Base-by-base conservation (phyloP, 306 rosid species). In the Medicago ruthenica region DNA sequence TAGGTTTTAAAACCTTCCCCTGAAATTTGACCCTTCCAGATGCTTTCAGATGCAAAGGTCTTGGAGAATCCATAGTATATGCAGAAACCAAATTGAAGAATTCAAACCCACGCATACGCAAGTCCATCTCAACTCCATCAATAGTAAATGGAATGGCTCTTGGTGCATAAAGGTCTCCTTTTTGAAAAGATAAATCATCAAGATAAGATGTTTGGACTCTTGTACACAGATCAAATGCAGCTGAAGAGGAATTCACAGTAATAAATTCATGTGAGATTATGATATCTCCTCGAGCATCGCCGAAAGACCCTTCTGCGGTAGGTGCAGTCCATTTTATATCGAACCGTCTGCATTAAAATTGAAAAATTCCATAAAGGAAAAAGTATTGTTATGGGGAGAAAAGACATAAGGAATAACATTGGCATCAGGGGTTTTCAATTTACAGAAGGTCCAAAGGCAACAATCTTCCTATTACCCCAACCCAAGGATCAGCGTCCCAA, bases 291-390 rank as follows among this genome's bases (percentile, higher is more conserved):
- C 96, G 90, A 80, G 97, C 94, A 81, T 93, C 90, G 9, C 85
- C 83, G 31, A 93, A 87, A 64, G 97, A 91, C 65, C 97, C 98
- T 77, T 91, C 97, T 14, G 92, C 94, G 58, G 81, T 85, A 80
- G 97, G 94, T 66, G 97, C 97, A 62, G 81, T 86, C 98, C 98
- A 93, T 73, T 86, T 89, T 76, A 91, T 87, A 80, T 93, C 96
- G 85, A 87, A 88, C 83, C 89, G 86, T 87, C 98, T 93, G 81
- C 74, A 81, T 62, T 67, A 70, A 63, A 71, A 61, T 61, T 31
- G 21, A 61, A 81, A 41, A 48, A 57, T 8, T 18, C 18, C 21
- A 40, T 12, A 53, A 39, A 79, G 47, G 34, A 53, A 73, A 51
- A 79, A 24, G 17, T 66, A 41, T 10, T 55, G 68, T 72, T 17